These are phyloP conservation scores for Aspergillus cejpii DNA, from an alignment of 2,329 filamentous ascomycete species.

Conservation along the genomic window DNA sequence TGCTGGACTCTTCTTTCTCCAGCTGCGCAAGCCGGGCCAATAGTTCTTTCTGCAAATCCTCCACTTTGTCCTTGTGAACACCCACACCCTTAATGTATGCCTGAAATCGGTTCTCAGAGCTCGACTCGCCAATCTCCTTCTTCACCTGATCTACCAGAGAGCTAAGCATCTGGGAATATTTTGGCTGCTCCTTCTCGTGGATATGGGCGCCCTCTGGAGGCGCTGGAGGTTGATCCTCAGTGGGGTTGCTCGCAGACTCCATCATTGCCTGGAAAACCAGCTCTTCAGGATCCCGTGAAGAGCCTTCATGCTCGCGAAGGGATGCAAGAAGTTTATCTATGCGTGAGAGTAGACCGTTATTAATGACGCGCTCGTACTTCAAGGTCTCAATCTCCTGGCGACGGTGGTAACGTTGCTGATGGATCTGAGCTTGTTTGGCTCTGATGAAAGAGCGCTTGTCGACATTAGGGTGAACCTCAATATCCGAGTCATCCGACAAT, in stretches of 20 bases:
- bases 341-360: conserved; percentile 78
- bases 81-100: conserved; percentile 73
- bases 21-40: conserved; percentile 67
- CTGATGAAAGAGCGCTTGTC: conserved; percentile 98
- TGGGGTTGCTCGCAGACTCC: conserved; percentile 65
- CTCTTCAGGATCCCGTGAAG: conserved; percentile 62
- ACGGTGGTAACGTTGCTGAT: conserved; percentile 78
- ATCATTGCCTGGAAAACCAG: conserved; percentile 85
- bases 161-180: conserved; percentile 98
- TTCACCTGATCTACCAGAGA: conserved; percentile 91
- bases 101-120: conserved; percentile 62
- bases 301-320: conserved; percentile 66
- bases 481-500: conserved; percentile 94
- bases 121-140: conserved; percentile 66
- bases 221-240: conserved; percentile 67
- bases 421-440: conserved; percentile 95
- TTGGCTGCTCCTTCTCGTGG: conserved; percentile 66
- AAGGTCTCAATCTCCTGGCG: conserved; percentile 83
- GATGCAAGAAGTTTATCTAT: conserved; percentile 72
- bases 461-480: conserved; percentile 97
- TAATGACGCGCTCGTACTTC: conserved; percentile 84
- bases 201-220: conserved; percentile 73
- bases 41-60: conserved; percentile 69
- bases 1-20: conserved; percentile 74
- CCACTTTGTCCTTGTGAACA: conserved; percentile 69